Conservation (phyloP, 768 basidiomycete species). For the Tulasnella sp. region DNA sequence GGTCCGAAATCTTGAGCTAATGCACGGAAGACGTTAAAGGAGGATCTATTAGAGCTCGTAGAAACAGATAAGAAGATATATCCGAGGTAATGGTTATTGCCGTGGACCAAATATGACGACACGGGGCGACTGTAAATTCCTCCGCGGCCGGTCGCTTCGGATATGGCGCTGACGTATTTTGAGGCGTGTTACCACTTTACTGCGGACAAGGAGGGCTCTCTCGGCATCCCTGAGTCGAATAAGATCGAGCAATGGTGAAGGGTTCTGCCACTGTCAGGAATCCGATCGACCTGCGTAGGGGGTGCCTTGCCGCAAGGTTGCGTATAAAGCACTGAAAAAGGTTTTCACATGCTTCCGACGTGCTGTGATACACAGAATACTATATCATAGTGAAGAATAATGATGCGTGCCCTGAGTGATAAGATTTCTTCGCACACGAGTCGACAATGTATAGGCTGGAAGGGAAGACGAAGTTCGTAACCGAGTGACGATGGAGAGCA, state of each 20-base stretch:
- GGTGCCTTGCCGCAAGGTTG: not conserved
- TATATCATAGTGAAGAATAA: not conserved
- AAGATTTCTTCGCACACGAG: not conserved
- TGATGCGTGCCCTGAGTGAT: not conserved
- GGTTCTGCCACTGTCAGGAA: not conserved
- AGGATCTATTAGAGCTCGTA: not conserved
- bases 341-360: not conserved
- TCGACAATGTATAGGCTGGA: not conserved
- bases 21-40: not conserved
- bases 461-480: not conserved
- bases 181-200: no score
- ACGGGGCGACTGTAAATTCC: no score
- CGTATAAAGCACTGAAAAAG: not conserved
- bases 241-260: not conserved
- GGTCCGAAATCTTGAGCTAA: not conserved
- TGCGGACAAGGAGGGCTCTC: no score
- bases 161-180: no score
- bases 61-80: not conserved
- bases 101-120: not conserved
- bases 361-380: not conserved
- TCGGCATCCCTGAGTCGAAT: not conserved
- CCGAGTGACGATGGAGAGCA: not conserved
- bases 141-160: no score
- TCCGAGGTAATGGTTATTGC: not conserved
- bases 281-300: not conserved